phyloP scores from a whole-genome alignment of 306 rosid genomes.

The Hippophae gyantsensis region DNA sequence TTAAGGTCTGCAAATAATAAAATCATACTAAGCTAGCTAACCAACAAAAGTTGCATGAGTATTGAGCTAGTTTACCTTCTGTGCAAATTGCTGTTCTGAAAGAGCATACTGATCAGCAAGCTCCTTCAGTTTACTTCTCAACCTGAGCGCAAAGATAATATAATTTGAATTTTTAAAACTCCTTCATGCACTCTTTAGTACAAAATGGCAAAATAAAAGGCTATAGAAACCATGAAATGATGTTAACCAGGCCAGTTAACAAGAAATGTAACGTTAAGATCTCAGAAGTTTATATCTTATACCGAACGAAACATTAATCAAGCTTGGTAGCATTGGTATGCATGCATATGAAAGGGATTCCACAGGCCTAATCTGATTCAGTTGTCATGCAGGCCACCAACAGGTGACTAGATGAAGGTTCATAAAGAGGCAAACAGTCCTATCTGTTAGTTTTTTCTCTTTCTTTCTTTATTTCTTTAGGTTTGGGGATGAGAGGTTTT shows the following conservation, averaged over 20 bases:
- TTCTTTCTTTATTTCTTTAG: too few species aligned
- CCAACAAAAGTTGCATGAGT: background rate
- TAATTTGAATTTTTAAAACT: too few species aligned
- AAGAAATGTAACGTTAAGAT: too few species aligned
- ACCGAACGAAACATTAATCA: too few species aligned
- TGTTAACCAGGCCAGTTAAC: too few species aligned
- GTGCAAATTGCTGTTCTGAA: conserved; percentile 70
- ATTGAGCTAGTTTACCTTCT: conserved; percentile 37
- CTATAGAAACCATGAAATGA: too few species aligned
- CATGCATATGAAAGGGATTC: background rate
- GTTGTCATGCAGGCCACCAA: background rate
- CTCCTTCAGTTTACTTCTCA: conserved; percentile 75
- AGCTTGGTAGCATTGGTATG: background rate
- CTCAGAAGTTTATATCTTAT: too few species aligned
- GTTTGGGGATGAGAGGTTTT: too few species aligned
- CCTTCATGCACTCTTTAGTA: too few species aligned
- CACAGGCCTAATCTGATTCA: background rate
- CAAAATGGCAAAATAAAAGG: too few species aligned
- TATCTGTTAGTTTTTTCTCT: background rate
- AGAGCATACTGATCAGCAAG: conserved; percentile 60
- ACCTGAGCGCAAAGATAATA: conserved; percentile 37
- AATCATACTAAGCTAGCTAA: background rate
- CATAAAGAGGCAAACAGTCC: too few species aligned
- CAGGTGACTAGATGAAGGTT: background rate
- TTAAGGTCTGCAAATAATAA: conserved; percentile 6